Percentiles rank a stretch among this genome's conserved stretches.
phyloP scores from a whole-genome alignment of 1,139 yeast genomes.

The Candida sanyaensis region DNA sequence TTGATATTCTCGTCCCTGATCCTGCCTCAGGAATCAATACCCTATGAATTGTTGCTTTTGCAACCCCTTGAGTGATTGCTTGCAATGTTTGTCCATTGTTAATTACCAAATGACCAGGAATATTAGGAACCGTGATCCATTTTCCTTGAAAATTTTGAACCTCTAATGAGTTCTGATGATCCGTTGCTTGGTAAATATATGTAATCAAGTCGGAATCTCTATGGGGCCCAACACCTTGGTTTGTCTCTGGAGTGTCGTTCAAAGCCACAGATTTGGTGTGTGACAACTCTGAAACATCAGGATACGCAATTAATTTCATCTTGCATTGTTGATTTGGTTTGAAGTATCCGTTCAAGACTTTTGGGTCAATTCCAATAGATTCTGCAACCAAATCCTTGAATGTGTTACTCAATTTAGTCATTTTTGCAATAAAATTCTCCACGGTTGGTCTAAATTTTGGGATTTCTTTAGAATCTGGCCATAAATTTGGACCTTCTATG shows the following conservation, averaged over 20 bases:
- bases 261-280: conserved; percentile 29
- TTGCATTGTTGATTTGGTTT: conserved; percentile 55
- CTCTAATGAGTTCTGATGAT: conserved; percentile 52
- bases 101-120: conserved; percentile 47
- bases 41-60: conserved; percentile 68
- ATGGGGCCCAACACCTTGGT: conserved; percentile 73
- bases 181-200: conserved; percentile 59
- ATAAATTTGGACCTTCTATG: conserved; percentile 65
- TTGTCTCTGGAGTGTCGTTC: conserved; percentile 45
- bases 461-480: conserved; percentile 51
- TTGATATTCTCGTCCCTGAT: conserved; percentile 51
- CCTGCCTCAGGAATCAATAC: conserved; percentile 59
- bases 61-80: conserved; percentile 54
- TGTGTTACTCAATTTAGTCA: conserved; percentile 45
- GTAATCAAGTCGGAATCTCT: conserved; percentile 69
- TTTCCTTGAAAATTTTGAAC: conserved; percentile 63
- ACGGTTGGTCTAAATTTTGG: conserved; percentile 54
- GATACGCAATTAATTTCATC: conserved; percentile 56
- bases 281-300: conserved; percentile 35
- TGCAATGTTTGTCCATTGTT: conserved; percentile 59
- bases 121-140: conserved; percentile 58
- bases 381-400: conserved; percentile 55
- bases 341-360: conserved; percentile 51
- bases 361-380: conserved; percentile 49
- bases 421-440: conserved; percentile 44